Evolutionary conservation across 768 basidiomycete genomes (phyloP).

Genomic region (Pulveroboletus ravenelii): DNA sequence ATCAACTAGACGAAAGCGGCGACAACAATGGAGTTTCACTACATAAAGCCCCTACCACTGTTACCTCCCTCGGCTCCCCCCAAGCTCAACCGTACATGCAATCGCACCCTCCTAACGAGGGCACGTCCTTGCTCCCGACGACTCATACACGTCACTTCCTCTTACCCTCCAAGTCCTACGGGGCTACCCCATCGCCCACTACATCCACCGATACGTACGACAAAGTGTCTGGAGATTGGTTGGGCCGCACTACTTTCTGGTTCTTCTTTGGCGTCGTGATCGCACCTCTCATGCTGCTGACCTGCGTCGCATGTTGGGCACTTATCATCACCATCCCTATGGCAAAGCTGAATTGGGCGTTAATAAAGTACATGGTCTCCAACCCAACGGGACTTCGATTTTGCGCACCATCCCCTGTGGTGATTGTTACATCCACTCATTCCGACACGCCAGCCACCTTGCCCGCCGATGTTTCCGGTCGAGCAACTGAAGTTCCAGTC

Average conservation of each 20-base stretch:
- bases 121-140: constrained; percentile 40
- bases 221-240: constrained; percentile 38
- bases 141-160: constrained; percentile 31
- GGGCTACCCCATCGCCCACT: constrained; percentile 44
- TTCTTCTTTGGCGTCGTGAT: constrained; percentile 68
- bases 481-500: constrained; percentile 27
- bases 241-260: constrained; percentile 84
- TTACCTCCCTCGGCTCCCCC: constrained; percentile 37
- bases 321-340: constrained; percentile 94
- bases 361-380: constrained; percentile 74
- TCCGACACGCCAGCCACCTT: constrained; percentile 18
- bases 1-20: constrained; percentile 21
- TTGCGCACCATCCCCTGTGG: constrained; percentile 76
- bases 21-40: constrained; percentile 27
- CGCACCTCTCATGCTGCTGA: constrained; percentile 82
- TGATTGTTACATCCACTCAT: constrained; percentile 40
- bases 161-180: constrained; percentile 61
- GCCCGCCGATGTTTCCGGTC: constrained; percentile 1
- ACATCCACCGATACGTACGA: constrained; percentile 17
- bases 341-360: constrained; percentile 96
- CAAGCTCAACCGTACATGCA: constrained; percentile 11
- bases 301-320: constrained; percentile 92
- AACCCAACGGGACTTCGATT: constrained; percentile 87
- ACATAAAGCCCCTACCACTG: constrained; percentile 43
- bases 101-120: constrained; percentile 36